Conservation (phyloP, 2,329 filamentous ascomycete species). For the Diaporthe citriasiana region DNA sequence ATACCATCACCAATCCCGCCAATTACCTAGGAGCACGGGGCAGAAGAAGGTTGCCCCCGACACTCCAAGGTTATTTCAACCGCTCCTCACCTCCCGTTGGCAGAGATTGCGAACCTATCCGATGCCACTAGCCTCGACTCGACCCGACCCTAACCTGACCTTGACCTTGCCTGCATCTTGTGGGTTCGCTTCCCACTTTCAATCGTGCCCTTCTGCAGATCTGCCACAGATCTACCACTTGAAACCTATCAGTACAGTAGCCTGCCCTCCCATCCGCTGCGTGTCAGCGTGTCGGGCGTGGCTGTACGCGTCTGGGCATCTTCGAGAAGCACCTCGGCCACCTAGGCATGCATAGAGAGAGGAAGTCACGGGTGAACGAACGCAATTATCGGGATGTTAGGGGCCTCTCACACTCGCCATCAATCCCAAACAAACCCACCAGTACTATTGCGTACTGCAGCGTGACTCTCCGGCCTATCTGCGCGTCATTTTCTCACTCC, state of each 20-base stretch:
- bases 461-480: constrained; percentile 19
- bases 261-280: constrained; percentile 2
- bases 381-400: constrained; percentile 24
- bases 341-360: not conserved
- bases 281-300: constrained; percentile 32
- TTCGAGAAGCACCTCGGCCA: not conserved
- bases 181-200: constrained; percentile 29
- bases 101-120: constrained; percentile 25
- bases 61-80: constrained; percentile 29
- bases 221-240: not conserved
- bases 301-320: constrained; percentile 19
- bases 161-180: constrained; percentile 11
- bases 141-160: constrained; percentile 1
- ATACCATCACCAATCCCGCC: constrained; percentile 29
- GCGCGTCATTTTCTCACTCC: constrained; percentile 28
- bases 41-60: constrained; percentile 30
- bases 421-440: constrained; percentile 35
- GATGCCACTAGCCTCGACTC: constrained; percentile 18
- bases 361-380: not conserved
- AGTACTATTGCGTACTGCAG: constrained; percentile 26
- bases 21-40: constrained; percentile 19
- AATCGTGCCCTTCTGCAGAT: not conserved
- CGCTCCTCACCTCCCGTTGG: constrained; percentile 21
- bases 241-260: constrained; percentile 1
- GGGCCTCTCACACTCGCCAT: constrained; percentile 13